Base-by-base conservation (phyloP, 768 basidiomycete species). In the Phanerochaete carnosa region DNA sequence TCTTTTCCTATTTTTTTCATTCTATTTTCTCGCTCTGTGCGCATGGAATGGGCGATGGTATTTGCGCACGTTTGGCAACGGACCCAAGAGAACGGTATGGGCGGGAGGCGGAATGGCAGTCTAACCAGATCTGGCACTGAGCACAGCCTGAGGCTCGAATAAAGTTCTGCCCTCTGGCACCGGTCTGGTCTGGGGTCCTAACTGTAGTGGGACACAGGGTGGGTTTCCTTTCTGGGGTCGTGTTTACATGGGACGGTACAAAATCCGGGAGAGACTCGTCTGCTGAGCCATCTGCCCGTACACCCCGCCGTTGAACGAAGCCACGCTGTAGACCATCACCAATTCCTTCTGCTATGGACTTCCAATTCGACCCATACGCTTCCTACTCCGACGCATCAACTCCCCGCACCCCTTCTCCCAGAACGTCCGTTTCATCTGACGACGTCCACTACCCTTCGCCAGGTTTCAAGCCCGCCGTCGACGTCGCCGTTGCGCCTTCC, bases 391-490 rank as follows among this genome's bases (percentile, higher is more conserved):
- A 88, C 76, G 81, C 85, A 63, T 88, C 88, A 46, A 78, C 82
- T 1, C 89, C 90, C 1, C 83, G 89, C 58, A 91, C 90, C 0
- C 90, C 90, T 0, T 90, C 90, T 1, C 90, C 90, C 23, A 77
- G 74, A 47, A 70, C 69, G 49, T 73, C 70, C 57, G 56, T 72
- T 62, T 69, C 65, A 62, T 68, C 74, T 16, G 64, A 73, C 64
- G 75, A 78, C 66, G 66, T 78, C 64, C 72, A 74, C 64, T 61
- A 64, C 63, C 57, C 73, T 45, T 68, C 66, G 12, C 69, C 73
- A 28, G 65, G 74, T 70, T 69, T 74, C 74, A 82, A 82, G 70
- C 69, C 72, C 66, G 68, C 70, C 67, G 65, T 79, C 66, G 76
- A 77, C 72, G 62, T 75, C 59, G 69, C 83, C 71, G 78, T 82